Conservation (phyloP, 805 yeast species). For the Saccharomyces eubayanus region DNA sequence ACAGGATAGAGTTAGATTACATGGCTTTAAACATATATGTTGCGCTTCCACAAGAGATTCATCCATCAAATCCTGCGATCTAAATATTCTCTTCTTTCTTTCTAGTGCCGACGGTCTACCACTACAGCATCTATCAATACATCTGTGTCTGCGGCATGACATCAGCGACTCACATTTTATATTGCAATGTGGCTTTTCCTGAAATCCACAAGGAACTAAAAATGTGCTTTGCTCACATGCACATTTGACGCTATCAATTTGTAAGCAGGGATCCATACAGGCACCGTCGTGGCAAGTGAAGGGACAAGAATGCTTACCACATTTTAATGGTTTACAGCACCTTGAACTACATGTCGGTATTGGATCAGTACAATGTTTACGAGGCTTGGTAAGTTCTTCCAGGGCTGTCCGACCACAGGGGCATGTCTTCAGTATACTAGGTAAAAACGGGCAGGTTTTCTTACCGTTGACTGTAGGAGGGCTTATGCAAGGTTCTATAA, state of each 20-base stretch:
- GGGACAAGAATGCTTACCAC: slow-evolving; percentile 67
- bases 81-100: slow-evolving; percentile 38
- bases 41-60: slow-evolving; percentile 60
- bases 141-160: slow-evolving; percentile 76
- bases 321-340: slow-evolving; percentile 56
- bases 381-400: slow-evolving; percentile 31
- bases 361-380: slow-evolving; percentile 64
- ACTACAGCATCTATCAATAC: slow-evolving; percentile 60
- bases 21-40: slow-evolving; percentile 63
- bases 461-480: slow-evolving; percentile 19
- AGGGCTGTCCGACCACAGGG: slow-evolving; percentile 68
- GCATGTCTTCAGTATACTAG: slow-evolving; percentile 53
- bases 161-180: slow-evolving; percentile 66
- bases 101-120: slow-evolving; percentile 50
- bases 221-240: slow-evolving; percentile 52
- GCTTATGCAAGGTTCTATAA: slow-evolving; percentile 38
- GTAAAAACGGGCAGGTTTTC: slow-evolving; percentile 54
- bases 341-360: slow-evolving; percentile 62
- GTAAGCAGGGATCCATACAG: slow-evolving; percentile 60
- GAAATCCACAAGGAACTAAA: slow-evolving; percentile 54
- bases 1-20: slow-evolving; percentile 57
- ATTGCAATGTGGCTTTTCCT: slow-evolving; percentile 53
- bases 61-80: slow-evolving; percentile 34
- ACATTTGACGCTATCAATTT: slow-evolving; percentile 46
- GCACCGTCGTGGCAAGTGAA: slow-evolving; percentile 69